A percentile compares a stretch with the other conserved stretches of the same genome.
These are phyloP conservation scores for Neoarthrinium moseri DNA, from an alignment of 2,329 filamentous ascomycete species.

Conservation along the genomic window DNA sequence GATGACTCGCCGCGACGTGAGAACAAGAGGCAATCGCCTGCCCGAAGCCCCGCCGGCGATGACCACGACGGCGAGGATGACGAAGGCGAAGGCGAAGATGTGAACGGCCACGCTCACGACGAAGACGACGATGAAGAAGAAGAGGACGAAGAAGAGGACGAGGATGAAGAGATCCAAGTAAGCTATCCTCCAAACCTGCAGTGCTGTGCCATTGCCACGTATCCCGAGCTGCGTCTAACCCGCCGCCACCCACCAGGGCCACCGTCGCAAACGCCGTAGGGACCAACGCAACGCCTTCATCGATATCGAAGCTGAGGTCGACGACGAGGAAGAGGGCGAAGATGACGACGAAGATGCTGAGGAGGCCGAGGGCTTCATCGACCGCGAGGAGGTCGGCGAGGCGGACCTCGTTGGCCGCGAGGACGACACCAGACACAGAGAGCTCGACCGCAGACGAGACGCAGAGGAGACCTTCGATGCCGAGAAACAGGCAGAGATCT, in stretches of 20 bases:
- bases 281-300: conserved; percentile 82
- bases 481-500: conserved; percentile 84
- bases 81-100: conserved; percentile 34
- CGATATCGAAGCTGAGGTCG: conserved; percentile 97
- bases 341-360: conserved; percentile 89
- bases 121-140: conserved; percentile 47
- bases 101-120: conserved; percentile 47
- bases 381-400: conserved; percentile 89
- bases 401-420: conserved; percentile 76
- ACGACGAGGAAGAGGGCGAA: conserved; percentile 85
- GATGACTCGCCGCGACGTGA: conserved; percentile 21
- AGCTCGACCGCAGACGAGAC: conserved; percentile 90
- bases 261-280: conserved; percentile 79
- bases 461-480: conserved; percentile 85
- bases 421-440: conserved; percentile 89
- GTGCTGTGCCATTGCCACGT: background rate
- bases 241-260: conserved; percentile 39
- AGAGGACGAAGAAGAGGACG: conserved; percentile 57
- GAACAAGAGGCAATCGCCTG: conserved; percentile 19
- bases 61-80: conserved; percentile 47
- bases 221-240: conserved; percentile 2
- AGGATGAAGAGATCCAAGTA: conserved; percentile 67
- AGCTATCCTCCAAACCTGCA: conserved; percentile 17
- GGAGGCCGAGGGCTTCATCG: conserved; percentile 79
- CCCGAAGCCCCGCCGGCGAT: conserved; percentile 26